These are phyloP conservation scores for Monosporozyma siamensis DNA, from an alignment of 805 yeast genomes.

Conservation along the genomic window DNA sequence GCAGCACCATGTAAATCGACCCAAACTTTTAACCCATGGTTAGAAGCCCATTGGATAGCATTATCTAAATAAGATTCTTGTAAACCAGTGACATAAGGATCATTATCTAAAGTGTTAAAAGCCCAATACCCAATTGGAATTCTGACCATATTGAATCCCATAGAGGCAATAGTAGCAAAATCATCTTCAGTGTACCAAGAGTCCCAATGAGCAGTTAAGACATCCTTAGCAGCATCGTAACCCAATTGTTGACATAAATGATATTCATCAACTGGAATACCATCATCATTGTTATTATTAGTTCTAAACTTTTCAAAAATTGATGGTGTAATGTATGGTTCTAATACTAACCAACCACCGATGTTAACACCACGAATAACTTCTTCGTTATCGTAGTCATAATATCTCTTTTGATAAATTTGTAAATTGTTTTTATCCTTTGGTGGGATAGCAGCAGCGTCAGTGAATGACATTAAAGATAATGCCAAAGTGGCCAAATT, in stretches of 20 bases:
- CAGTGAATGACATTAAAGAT: neutral
- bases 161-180: slow-evolving; percentile 45
- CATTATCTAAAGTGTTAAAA: slow-evolving; percentile 44
- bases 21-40: slow-evolving; percentile 65
- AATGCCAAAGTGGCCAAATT: neutral
- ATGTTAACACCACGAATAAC: slow-evolving; percentile 55
- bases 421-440: slow-evolving; percentile 1
- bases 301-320: slow-evolving; percentile 46
- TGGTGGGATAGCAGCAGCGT: slow-evolving; percentile 2
- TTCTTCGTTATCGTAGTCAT: slow-evolving; percentile 5
- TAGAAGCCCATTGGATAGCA: slow-evolving; percentile 69
- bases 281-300: slow-evolving; percentile 26
- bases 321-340: slow-evolving; percentile 79
- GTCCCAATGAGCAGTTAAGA: slow-evolving; percentile 65
- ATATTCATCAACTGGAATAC: slow-evolving; percentile 76
- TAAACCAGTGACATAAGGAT: slow-evolving; percentile 76
- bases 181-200: slow-evolving; percentile 70
- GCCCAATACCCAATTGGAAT: slow-evolving; percentile 97
- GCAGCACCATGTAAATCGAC: slow-evolving; percentile 94
- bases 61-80: slow-evolving; percentile 62
- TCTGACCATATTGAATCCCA: slow-evolving; percentile 77
- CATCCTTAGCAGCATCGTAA: slow-evolving; percentile 39
- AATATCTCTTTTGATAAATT: slow-evolving; percentile 2
- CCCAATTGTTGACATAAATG: slow-evolving; percentile 58
- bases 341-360: slow-evolving; percentile 88